Evolutionary conservation across 805 yeast genomes (phyloP), one percentile per base, ranked within the genome.

Genomic region (Candida loeiensis): DNA sequence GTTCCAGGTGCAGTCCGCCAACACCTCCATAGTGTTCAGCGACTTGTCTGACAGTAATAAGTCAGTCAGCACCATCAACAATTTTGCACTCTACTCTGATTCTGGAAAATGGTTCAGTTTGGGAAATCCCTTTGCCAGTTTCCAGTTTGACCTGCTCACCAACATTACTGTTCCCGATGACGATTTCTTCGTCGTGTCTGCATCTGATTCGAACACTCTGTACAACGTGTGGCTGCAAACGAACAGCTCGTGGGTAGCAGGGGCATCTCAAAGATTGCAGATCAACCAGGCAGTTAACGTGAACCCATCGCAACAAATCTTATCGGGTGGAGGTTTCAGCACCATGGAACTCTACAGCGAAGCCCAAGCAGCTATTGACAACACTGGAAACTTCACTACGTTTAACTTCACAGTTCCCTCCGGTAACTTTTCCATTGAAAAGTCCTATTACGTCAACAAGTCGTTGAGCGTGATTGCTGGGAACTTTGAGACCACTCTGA

Each of bases 401-500:
- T 59, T 53, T 36, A 52, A 57, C 28, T 42, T 65, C 28, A 39
- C 50, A 4, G 44, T 65, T 4, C 45, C 52, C n/a, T 48, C 45
- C 3, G 49, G 54, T 7, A 26, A 36, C 35, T 15, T 44, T 3
- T 38, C 36, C 20, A 55, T 65, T 13, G 36, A 52, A 18, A 43
- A 66, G 2, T 73, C 78, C 1, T 56, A 58, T 37, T 73, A 67
- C 40, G 54, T 76, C 22, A 82, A 85, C 54, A 63, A 64, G 9
- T 55, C 80, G 0, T 45, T 72, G 8, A 62, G 80, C 29, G 73
- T 76, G 0, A 59, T 84, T 36, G 89, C 85, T 6, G 93, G 91
- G 15, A 57, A 63, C 3, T 80, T 82, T 51, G 55, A 51, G 6
- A 67, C n/a, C n/a, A n/a, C 69, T 6, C 33, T 39, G 6, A 34